Evolutionary conservation across 441 rosid genomes (phyloP), one percentile per base, ranked within the genome.

Genomic region (Corymbia citriodora): DNA sequence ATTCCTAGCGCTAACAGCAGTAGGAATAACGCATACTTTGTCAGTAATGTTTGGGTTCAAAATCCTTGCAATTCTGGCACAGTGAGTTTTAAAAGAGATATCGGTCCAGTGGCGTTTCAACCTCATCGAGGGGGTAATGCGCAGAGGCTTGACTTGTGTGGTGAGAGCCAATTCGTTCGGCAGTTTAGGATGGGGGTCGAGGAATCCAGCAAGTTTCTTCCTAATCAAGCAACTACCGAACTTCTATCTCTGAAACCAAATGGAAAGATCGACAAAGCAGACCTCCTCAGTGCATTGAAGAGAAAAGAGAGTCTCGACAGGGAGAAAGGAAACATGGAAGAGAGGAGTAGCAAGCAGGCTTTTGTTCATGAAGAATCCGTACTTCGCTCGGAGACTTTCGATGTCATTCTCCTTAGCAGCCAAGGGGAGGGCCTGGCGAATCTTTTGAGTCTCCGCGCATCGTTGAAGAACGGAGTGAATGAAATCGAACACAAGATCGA

Each of bases 331-430:
- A 89, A 88, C 88, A 23, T 31, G 54, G 96, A 95, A 89, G 97
- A 93, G 93, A 94, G 98, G 55, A 92, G 93, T 87, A 92, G 93
- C 89, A 96, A 96, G 90, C 93, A 91, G 79, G 96, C 96, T n/a
- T 96, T 96, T n/a, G 93, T 95, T 91, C 94, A 87, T 89, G 61
- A 83, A 7, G 98, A 96, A 57, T 88, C 94, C 8, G 40, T 91
- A 31, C 87, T 95, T 91, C 93, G 93, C 31, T 93, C 98, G 14
- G 95, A 95, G 89, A 90, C 90, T 55, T 95, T 95, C 48, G 98
- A 96, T 90, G 90, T 91, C 89, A 92, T 95, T 65, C 91, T 97
- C 94, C 98, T 97, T 89, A 93, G 93, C 91, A 55, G 61, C 65
- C 52, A 23, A 45, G 96, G 94, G 4, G 92, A 93, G 29, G 90